Evolutionary conservation across 352 stramenopile species (phyloP).

Genomic region (Lagenidium sp.): DNA sequence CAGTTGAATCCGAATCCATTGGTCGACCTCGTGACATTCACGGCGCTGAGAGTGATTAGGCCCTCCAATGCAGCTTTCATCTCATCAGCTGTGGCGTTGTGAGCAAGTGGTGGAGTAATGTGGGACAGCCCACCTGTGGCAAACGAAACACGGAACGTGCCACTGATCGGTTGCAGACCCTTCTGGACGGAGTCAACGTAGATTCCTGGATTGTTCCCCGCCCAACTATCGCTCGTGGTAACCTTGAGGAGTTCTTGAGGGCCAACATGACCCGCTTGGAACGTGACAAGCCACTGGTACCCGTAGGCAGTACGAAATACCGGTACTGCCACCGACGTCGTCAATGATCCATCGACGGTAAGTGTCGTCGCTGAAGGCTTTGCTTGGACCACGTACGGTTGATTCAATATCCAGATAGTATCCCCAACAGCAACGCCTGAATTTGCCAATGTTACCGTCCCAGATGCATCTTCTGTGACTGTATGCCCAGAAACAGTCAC

Average conservation of each 20-base stretch:
- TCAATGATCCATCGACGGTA: conserved; percentile 11
- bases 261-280: conserved; percentile 63
- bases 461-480: conserved; percentile 18
- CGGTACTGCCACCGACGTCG: conserved; percentile 28
- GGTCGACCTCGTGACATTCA: conserved; percentile 71
- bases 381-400: conserved; percentile 22
- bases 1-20: conserved; percentile 97
- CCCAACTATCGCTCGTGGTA: conserved; percentile 86
- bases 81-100: conserved; percentile 77
- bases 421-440: conserved; percentile 17
- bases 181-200: conserved; percentile 63
- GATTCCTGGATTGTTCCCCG: conserved; percentile 90
- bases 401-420: conserved; percentile 47
- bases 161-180: conserved; percentile 88
- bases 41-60: conserved; percentile 81
- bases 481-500: conserved; percentile 25
- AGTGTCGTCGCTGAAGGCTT: conserved; percentile 5
- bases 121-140: conserved; percentile 59
- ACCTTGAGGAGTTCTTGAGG: conserved; percentile 85
- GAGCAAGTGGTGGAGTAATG: conserved; percentile 75
- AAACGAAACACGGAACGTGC: conserved; percentile 83
- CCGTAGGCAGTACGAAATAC: conserved; percentile 62
- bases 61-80: conserved; percentile 86
- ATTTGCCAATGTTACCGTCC: conserved; percentile 12
- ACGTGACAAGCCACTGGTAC: conserved; percentile 73